A percentile compares a stretch with the other conserved stretches of the same genome.
phyloP scores from a whole-genome alignment of 371 early-diverging fungal species.

The Mortierella sp. region DNA sequence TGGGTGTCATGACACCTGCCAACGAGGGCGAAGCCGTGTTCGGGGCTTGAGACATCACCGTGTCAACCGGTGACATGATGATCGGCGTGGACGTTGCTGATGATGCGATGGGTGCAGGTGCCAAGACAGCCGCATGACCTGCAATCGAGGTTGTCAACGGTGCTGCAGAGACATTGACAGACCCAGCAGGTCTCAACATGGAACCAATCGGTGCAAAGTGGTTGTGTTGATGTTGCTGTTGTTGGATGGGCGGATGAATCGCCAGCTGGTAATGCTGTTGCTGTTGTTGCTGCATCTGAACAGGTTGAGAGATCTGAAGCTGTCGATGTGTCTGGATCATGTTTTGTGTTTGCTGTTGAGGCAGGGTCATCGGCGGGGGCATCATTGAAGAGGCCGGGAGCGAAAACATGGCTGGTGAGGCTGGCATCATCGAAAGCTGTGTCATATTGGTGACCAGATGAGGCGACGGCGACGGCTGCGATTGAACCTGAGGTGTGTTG shows the following conservation, averaged over 20 bases:
- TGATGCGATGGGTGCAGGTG: not conserved
- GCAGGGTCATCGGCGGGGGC: conserved; percentile 44
- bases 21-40: not conserved
- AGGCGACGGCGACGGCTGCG: conserved; percentile 43
- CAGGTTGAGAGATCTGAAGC: conserved; percentile 37
- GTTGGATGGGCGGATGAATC: conserved; percentile 15
- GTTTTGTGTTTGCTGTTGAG: conserved; percentile 32
- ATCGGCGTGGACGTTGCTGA: not conserved
- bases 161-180: not conserved
- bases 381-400: conserved; percentile 54
- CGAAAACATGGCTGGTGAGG: conserved; percentile 32
- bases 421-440: conserved; percentile 44
- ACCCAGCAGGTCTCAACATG: conserved; percentile 3
- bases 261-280: conserved; percentile 7
- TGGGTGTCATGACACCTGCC: conserved; percentile 10
- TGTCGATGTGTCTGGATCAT: conserved; percentile 27
- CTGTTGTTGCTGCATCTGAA: conserved; percentile 26
- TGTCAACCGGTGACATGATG: not conserved
- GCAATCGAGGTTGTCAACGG: not conserved
- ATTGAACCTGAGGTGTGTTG: not conserved
- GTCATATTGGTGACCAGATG: conserved; percentile 37
- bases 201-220: conserved; percentile 18
- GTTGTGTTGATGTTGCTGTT: conserved; percentile 23
- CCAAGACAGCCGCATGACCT: not conserved
- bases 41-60: not conserved